A percentile compares a stretch with the other conserved stretches of the same genome.
Evolutionary conservation across 768 basidiomycete genomes (phyloP).

Genomic region (Psilocybe tampanensis): DNA sequence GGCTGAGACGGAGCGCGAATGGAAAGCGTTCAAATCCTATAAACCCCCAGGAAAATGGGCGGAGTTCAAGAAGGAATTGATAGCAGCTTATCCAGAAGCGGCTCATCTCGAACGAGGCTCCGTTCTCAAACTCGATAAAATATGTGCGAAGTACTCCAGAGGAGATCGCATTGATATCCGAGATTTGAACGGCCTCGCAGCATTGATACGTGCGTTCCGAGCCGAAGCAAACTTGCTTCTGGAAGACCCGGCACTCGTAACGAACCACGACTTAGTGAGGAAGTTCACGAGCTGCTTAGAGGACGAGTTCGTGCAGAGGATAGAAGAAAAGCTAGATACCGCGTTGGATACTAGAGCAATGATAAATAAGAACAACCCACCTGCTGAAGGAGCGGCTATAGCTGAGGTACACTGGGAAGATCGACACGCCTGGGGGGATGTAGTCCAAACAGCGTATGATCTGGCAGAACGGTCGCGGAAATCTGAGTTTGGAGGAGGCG

Average conservation of each 20-base stretch:
- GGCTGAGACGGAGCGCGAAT: neutral
- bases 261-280: neutral
- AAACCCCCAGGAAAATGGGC: neutral
- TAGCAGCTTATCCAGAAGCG: neutral
- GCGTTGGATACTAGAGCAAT: neutral
- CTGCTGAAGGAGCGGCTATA: neutral
- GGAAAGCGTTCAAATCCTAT: neutral
- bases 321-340: neutral
- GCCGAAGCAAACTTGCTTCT: neutral
- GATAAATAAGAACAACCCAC: neutral
- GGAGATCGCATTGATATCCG: neutral
- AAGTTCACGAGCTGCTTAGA: neutral
- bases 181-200: neutral
- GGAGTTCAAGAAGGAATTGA: neutral
- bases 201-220: neutral
- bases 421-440: neutral
- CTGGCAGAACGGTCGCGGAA: neutral
- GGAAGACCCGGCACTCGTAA: neutral
- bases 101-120: neutral
- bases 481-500: neutral
- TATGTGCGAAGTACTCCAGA: neutral
- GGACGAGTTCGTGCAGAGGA: neutral
- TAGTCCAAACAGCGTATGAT: neutral
- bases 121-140: neutral
- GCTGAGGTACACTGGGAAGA: neutral